Base-by-base conservation (phyloP, 2,329 filamentous ascomycete genomes). In the Pseudopyricularia cyperi region DNA sequence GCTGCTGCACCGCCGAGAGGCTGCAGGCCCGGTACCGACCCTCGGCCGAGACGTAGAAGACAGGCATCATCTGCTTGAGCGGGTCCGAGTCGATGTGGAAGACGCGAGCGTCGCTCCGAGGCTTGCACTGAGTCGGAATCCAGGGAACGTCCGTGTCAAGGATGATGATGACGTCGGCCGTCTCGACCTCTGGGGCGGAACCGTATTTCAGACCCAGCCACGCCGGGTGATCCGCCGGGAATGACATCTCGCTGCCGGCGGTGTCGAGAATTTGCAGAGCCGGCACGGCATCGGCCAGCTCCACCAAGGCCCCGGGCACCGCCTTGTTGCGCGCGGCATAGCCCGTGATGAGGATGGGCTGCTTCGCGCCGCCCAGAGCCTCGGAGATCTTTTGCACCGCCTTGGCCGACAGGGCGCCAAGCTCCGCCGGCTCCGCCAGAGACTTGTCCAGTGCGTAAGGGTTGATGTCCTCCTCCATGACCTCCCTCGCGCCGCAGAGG, bases 91-190 rank as follows among this genome's bases (percentile, higher is more conserved):
- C 81, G 44, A 85, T 72, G 59, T 85, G 81, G 66, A 78, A 83
- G 52, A 85, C 68, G 55, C 70, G 72, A 19, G 76, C 75, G 15
- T 73, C 70, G 2, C 68, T 64, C 1, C 65, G 65, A 0, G 81
- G 81, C 56, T 71, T 72, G 65, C 77, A 81, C 15, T 81, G 80
- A 0, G 88, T 93, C n/a, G 84, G 82, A 52, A 96, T 89, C 89
- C 89, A 96, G 0, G 90, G 90, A 0, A 95, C 89, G 62, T 96
- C 90, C 57, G 89, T 94, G 65, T 96, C 86, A 24, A 95, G 63
- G 2, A 95, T 83, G 1, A 96, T 58, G 54, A 96, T 94, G 11
- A 89, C 79, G 63, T 96, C 91, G 0, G 90, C 88, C 0, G 80
- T 80, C 54, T 74, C 77, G 62, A 95, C 87, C 42, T 75, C 73